Conservation (phyloP, 2,329 filamentous ascomycete genomes). For the Coniochaeta hoffmannii region DNA sequence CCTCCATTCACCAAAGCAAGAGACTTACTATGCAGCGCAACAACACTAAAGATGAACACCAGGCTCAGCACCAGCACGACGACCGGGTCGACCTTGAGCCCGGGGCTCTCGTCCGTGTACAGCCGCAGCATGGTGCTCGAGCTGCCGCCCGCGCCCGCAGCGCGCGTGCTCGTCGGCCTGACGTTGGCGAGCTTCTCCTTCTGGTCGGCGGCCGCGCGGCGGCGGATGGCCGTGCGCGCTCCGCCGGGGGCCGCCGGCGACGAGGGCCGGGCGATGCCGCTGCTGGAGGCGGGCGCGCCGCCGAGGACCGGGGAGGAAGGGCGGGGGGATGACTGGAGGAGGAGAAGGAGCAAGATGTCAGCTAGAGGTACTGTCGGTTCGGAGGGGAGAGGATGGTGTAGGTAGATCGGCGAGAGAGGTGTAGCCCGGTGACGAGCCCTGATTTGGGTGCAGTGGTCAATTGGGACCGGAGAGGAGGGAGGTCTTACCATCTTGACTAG, state of each 20-base stretch:
- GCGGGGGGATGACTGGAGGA: conserved; percentile 47
- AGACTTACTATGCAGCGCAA: conserved; percentile 89
- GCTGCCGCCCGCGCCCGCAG: conserved; percentile 90
- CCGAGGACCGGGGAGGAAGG: conserved; percentile 49
- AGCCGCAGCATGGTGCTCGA: conserved; percentile 97
- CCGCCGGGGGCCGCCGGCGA: conserved; percentile 89
- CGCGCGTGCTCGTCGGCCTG: conserved; percentile 82
- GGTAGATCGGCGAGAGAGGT: conserved; percentile 10
- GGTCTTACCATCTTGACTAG: conserved; percentile 1
- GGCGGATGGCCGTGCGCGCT: conserved; percentile 88
- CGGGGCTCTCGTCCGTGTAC: conserved; percentile 97
- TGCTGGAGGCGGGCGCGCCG: conserved; percentile 52
- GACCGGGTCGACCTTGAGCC: conserved; percentile 95
- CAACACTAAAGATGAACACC: conserved; percentile 98
- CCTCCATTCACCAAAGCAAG: neutral
- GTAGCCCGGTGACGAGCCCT: neutral
- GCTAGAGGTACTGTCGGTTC: neutral
- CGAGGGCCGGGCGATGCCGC: conserved; percentile 67
- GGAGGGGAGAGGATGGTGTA: neutral
- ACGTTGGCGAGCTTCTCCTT: conserved; percentile 96
- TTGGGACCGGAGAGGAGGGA: neutral
- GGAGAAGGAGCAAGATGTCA: too few relatives aligned
- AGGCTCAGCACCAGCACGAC: conserved; percentile 93
- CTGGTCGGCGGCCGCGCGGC: conserved; percentile 91
- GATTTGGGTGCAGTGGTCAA: neutral